Percentiles rank a stretch among this genome's conserved stretches.
These are phyloP conservation scores for Penicillium sp. DNA, from an alignment of 2,329 filamentous ascomycete genomes.

Conservation along the genomic window DNA sequence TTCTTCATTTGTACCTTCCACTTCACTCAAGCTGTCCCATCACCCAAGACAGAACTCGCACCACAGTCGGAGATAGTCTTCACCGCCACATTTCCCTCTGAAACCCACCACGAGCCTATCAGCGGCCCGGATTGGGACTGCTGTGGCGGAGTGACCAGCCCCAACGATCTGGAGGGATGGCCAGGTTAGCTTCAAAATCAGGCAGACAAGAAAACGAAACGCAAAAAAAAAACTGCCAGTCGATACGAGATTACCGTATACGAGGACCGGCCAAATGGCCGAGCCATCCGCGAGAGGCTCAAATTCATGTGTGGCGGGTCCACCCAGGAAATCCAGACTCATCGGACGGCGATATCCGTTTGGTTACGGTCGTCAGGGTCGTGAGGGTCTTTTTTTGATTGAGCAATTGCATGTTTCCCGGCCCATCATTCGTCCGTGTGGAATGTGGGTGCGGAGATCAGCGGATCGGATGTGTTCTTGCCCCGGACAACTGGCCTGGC, in stretches of 20 bases:
- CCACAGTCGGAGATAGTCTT: background rate
- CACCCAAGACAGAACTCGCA: background rate
- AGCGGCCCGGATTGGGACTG: background rate
- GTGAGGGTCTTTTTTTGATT: slow-evolving; percentile 1
- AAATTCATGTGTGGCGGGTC: slow-evolving; percentile 21
- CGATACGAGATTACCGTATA: slow-evolving; percentile 9
- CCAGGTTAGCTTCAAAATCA: slow-evolving; percentile 4
- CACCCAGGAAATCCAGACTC: slow-evolving; percentile 9
- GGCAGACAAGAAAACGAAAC: slow-evolving; percentile 10
- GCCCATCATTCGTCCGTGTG: slow-evolving; percentile 6
- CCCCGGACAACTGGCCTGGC: slow-evolving; percentile 5
- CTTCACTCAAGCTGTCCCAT: background rate
- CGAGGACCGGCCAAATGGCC: slow-evolving; percentile 4
- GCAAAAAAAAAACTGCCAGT: background rate
- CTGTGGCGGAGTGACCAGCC: slow-evolving; percentile 5
- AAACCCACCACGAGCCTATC: background rate
- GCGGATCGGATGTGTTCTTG: slow-evolving; percentile 15
- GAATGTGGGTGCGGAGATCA: slow-evolving; percentile 8
- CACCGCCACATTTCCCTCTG: background rate
- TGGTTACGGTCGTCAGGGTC: background rate
- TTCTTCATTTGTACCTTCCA: background rate
- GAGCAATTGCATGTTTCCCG: background rate
- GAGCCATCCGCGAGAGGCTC: slow-evolving; percentile 26
- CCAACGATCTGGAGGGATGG: background rate
- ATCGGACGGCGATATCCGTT: background rate